Evolutionary conservation across 495 filamentous ascomycete genomes (phyloP), one percentile per base, ranked within the genome.

Genomic region (Daldinia vernicosa): DNA sequence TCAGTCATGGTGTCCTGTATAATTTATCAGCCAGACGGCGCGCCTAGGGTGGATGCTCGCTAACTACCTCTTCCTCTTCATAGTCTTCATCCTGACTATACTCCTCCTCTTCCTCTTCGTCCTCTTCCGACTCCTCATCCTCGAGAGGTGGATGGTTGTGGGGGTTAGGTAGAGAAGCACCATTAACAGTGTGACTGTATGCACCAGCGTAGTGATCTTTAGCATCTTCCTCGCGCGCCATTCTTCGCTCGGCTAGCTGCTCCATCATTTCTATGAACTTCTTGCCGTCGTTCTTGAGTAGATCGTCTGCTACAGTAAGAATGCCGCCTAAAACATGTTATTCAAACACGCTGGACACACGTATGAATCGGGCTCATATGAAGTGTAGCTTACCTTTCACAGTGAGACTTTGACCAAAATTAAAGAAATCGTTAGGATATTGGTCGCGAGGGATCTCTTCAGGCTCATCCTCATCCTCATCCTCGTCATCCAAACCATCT

Each of bases 251-350:
- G 11, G 95, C 96, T 73, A 99, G 87, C 78, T 98, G 94, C 78
- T 99, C 95, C 96, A 99, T 99, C 95, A 99, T 98, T 80, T 99
- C 95, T 80, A 99, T 99, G 84, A 99, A 99, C 77, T 97, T 97
- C 80, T 97, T 97, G 77, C 95, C 95, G 78, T 99, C 95, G 79
- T 99, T 99, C 80, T 98, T 97, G 33, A 99, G 86, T 56, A 99
- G 85, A 81, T 99, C 95, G 82, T 99, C 95, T 76, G 95, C 95
- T 72, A 99, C 96, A 60, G 95, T 99, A 75, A 99, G 89, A 76
- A 98, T 98, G 69, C 96, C 96, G 82, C 95, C 94, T 98, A 83
- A 65, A 75, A 67, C 14, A 72, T 54, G 68, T 77, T 67, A 77
- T 76, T 75, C 63, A 63, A 67, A 69, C 62, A 76, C 54, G 72